These are phyloP conservation scores for Stagonosporopsis tanaceti DNA, from an alignment of 2,329 filamentous ascomycete species.

Conservation along the genomic window DNA sequence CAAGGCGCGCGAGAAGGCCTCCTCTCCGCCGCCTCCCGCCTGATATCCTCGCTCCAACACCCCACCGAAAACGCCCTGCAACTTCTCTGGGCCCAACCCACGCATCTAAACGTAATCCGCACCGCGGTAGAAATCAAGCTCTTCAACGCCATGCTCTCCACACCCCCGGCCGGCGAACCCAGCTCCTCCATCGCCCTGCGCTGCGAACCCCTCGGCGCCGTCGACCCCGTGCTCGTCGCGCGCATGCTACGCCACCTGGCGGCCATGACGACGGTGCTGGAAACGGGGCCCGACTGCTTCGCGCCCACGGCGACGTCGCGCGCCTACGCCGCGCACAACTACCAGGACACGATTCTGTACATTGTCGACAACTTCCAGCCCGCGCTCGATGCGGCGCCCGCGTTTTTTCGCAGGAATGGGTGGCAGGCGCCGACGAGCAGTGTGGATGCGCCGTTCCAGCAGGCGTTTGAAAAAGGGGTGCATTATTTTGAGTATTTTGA, in stretches of 20 bases:
- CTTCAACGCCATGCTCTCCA: constrained; percentile 29
- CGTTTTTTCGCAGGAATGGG: constrained; percentile 26
- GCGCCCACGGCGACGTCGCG: constrained; percentile 27
- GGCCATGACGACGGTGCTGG: constrained; percentile 32
- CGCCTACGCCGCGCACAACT: constrained; percentile 27
- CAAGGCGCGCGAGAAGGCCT: constrained; percentile 31
- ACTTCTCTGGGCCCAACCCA: constrained; percentile 35
- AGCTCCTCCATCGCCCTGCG: constrained; percentile 24
- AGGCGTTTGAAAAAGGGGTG: constrained; percentile 29
- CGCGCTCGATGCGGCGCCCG: constrained; percentile 26
- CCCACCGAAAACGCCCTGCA: constrained; percentile 34
- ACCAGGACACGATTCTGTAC: constrained; percentile 34
- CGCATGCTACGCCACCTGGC: constrained; percentile 42
- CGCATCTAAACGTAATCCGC: constrained; percentile 30
- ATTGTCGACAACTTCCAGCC: constrained; percentile 33
- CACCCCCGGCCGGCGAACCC: constrained; percentile 21
- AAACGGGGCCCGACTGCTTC: constrained; percentile 28
- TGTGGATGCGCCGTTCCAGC: constrained; percentile 34
- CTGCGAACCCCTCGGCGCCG: constrained; percentile 15
- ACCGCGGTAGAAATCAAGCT: constrained; percentile 33
- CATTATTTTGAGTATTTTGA: constrained; percentile 38
- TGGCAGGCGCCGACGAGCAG: constrained; percentile 28
- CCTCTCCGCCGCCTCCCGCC: constrained; percentile 28
- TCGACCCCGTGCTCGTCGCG: constrained; percentile 31
- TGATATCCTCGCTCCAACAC: constrained; percentile 35